Percentiles rank a stretch among this genome's conserved stretches.
Conservation (phyloP, 129 eudicot species). For the Pulicaria dysenterica region DNA sequence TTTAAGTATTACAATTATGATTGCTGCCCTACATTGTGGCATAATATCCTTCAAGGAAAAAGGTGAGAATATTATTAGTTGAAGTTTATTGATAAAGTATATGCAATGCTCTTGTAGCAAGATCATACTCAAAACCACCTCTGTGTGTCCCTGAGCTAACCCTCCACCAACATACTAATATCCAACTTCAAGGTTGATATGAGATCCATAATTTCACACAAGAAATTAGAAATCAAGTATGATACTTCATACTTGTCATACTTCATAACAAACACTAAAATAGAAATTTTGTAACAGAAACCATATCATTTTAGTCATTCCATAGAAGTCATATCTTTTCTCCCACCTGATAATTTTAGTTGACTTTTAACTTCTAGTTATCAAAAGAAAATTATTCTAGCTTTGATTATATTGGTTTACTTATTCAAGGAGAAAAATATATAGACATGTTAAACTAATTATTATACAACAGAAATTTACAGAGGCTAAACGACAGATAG, state of each 20-base stretch:
- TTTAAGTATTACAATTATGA: background rate
- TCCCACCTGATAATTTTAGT: background rate
- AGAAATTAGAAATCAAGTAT: background rate
- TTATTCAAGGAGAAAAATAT: background rate
- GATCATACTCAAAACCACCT: too few relatives aligned
- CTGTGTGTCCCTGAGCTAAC: too few relatives aligned
- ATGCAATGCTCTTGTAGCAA: too few relatives aligned
- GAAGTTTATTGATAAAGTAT: too few relatives aligned
- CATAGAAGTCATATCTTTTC: slow-evolving; percentile 10
- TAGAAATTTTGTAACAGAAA: background rate
- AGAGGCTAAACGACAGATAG: background rate
- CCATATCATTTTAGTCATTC: background rate
- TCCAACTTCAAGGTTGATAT: too few relatives aligned
- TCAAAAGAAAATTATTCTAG: background rate
- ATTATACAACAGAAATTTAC: background rate
- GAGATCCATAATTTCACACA: too few relatives aligned
- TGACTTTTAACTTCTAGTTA: slow-evolving; percentile 6
- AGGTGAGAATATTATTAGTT: too few relatives aligned
- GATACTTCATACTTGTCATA: background rate
- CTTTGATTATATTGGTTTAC: background rate
- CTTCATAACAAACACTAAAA: background rate
- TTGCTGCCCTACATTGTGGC: background rate
- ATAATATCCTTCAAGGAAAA: background rate
- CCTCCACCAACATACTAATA: too few relatives aligned
- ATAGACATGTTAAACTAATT: slow-evolving; percentile 8